phyloP scores from a whole-genome alignment of 2,329 filamentous ascomycete genomes.

The Lasiodiplodia sp. region DNA sequence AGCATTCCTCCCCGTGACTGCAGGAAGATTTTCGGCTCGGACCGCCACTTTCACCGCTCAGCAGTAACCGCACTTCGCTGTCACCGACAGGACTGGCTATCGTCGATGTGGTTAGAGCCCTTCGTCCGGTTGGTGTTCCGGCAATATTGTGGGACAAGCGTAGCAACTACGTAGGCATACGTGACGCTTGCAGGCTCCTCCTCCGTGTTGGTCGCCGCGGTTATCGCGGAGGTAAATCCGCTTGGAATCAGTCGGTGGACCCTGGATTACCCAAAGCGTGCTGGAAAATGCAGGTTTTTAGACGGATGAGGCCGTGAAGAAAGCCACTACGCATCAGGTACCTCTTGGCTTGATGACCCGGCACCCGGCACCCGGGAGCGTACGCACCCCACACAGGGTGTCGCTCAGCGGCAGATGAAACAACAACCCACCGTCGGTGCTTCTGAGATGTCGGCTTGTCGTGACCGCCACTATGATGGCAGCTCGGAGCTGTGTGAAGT shows the following conservation, averaged over 20 bases:
- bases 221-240: constrained; percentile 19
- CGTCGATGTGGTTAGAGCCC: constrained; percentile 1
- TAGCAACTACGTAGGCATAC: background rate
- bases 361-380: background rate
- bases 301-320: background rate
- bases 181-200: background rate
- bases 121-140: constrained; percentile 10
- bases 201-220: constrained; percentile 1
- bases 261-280: background rate
- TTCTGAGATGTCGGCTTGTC: constrained; percentile 7
- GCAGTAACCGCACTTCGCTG: background rate
- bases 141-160: constrained; percentile 16
- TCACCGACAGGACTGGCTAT: background rate
- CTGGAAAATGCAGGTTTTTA: background rate
- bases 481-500: background rate
- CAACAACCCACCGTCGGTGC: background rate
- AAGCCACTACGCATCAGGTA: constrained; percentile 2
- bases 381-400: background rate
- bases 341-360: constrained; percentile 2
- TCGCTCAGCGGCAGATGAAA: constrained; percentile 1
- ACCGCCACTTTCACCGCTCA: constrained; percentile 22
- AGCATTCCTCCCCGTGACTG: constrained; percentile 16
- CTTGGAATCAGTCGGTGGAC: background rate
- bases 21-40: constrained; percentile 8
- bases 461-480: constrained; percentile 27